These are phyloP conservation scores for Boletus rubescentipes DNA, from an alignment of 768 basidiomycete species.

Conservation along the genomic window DNA sequence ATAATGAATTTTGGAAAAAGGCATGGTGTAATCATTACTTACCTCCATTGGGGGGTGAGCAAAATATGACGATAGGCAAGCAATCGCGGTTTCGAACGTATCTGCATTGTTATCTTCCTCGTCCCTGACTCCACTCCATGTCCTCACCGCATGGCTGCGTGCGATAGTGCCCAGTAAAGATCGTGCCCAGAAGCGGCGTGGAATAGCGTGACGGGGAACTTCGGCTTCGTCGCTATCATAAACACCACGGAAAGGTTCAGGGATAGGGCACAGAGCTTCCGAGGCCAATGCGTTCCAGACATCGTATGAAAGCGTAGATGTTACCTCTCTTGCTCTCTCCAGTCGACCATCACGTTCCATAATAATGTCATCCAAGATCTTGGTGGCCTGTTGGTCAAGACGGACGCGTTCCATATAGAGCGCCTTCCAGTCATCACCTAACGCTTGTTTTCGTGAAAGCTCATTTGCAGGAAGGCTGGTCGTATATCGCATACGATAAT, in stretches of 20 bases:
- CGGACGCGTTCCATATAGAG: conserved; percentile 46
- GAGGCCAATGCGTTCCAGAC: conserved; percentile 53
- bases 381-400: conserved; percentile 43
- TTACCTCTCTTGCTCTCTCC: conserved; percentile 39
- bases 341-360: conserved; percentile 37
- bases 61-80: conserved; percentile 54
- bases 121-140: conserved; percentile 34
- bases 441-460: conserved; percentile 27
- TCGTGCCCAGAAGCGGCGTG: conserved; percentile 52
- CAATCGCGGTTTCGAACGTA: conserved; percentile 46
- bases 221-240: conserved; percentile 6
- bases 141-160: conserved; percentile 39
- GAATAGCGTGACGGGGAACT: conserved; percentile 33
- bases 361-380: conserved; percentile 43
- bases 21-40: conserved; percentile 6
- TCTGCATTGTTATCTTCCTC: conserved; percentile 8
- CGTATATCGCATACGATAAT: conserved; percentile 50
- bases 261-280: conserved; percentile 38
- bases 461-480: conserved; percentile 41
- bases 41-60: conserved; percentile 45
- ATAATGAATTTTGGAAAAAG: background rate
- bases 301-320: conserved; percentile 46
- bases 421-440: conserved; percentile 43
- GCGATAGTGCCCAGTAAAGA: conserved; percentile 44
- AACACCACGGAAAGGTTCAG: conserved; percentile 27